Base-by-base conservation (phyloP, 2,329 filamentous ascomycete genomes). In the Aspergillus pseudotamarii region DNA sequence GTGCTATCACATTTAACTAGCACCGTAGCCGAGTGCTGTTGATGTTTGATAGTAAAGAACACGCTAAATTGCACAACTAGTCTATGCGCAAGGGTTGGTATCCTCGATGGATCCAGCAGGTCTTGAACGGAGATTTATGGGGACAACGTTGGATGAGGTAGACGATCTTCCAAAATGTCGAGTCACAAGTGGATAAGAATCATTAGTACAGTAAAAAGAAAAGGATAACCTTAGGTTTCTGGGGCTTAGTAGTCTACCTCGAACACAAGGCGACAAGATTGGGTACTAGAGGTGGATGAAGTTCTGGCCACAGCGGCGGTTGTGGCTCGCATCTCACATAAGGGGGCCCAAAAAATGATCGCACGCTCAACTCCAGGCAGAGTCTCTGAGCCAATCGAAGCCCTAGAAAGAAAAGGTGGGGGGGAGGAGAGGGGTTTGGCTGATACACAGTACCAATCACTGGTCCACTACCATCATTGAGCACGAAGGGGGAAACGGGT, bases 401-500 rank as follows among this genome's bases (percentile, higher is more conserved):
- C 36, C 38, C 28, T 21, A 58, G 54, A 50, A 60, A 59, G 30
- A 48, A 55, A 62, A 46, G 65, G 62, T 64, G 66, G 65, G 62
- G 62, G 63, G 63, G 12, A 32, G 54, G 59, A 51, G 59, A 59
- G 55, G 63, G 61, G 59, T 54, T 58, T 64, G 48, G 54, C 62
- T 68, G 64, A 67, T 70, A 34, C 32, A 34, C 32, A 34, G 32
- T 34, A 66, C 51, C 51, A 34, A 36, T 68, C 59, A 66, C 62
- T 62, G 65, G 63, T 67, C 68, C 68, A 71, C 65, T 59, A 53
- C 57, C 58, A 64, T 66, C 57, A 45, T 62, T 51, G 60, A 65
- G 60, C 53, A 55, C 53, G 43, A 62, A 64, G 34, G 64, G 56
- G 55, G 32, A 59, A 63, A 57, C 28, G 61, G 53, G 61, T 63